Percentiles rank a stretch among this genome's conserved stretches.
Conservation (phyloP, 2,329 filamentous ascomycete species). For the Thermothelomyces thermophilus region DNA sequence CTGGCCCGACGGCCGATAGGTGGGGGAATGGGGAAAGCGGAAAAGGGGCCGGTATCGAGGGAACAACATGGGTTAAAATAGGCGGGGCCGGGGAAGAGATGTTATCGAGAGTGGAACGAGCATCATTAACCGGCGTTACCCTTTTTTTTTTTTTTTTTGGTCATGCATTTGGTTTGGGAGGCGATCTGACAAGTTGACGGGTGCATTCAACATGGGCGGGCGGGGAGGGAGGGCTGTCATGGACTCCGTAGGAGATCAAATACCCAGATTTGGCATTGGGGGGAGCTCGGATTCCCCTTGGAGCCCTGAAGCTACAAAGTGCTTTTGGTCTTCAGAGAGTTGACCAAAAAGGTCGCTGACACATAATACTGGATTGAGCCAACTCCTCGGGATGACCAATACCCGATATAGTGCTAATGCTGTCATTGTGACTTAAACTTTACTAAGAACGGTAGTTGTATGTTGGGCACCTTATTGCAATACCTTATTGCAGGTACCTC, state of each 20-base stretch:
- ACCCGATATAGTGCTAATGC: no score
- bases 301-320: constrained; percentile 4
- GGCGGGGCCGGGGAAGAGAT: not conserved
- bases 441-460: no score
- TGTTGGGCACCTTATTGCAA: no score
- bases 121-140: constrained; percentile 16
- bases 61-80: no score
- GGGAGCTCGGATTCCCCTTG: constrained; percentile 16
- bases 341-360: no score
- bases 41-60: not conserved
- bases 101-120: constrained; percentile 3
- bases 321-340: not conserved
- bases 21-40: not conserved
- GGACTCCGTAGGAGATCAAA: not conserved
- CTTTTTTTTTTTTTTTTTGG: no score
- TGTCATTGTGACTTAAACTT: no score
- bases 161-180: not conserved
- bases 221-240: not conserved
- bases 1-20: no score
- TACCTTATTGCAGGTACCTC: no score
- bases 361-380: no score
- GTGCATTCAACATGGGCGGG: constrained; percentile 29
- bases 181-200: not conserved
- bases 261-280: constrained; percentile 8
- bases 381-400: no score